These are phyloP conservation scores for Backusella liffmaniae DNA, from an alignment of 192 early-diverging fungal genomes.

Conservation along the genomic window DNA sequence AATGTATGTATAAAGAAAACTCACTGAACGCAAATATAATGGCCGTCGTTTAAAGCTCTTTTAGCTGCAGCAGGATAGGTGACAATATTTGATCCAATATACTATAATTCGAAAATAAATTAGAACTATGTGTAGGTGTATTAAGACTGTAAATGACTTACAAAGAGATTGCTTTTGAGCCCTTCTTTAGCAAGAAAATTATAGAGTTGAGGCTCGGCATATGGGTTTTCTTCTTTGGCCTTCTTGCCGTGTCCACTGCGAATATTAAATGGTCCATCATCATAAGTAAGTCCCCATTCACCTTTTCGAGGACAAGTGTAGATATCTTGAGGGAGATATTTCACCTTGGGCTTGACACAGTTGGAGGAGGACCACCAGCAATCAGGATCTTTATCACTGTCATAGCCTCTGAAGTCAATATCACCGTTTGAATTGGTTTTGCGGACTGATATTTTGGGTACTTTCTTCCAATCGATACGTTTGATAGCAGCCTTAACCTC, in stretches of 20 bases:
- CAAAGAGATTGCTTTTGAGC: slow-evolving; percentile 15
- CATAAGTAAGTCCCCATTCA: slow-evolving; percentile 23
- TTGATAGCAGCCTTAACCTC: slow-evolving; percentile 21
- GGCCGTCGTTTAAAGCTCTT: slow-evolving; percentile 37
- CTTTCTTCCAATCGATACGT: slow-evolving; percentile 23
- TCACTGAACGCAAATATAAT: slow-evolving; percentile 49
- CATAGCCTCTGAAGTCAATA: slow-evolving; percentile 20
- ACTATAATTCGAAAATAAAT: slow-evolving; percentile 6
- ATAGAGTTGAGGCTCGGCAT: slow-evolving; percentile 17
- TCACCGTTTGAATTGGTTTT: slow-evolving; percentile 19
- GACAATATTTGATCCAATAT: slow-evolving; percentile 37
- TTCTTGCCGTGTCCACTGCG: background rate
- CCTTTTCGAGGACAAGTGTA: background rate
- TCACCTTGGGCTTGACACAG: slow-evolving; percentile 20
- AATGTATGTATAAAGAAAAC: background rate
- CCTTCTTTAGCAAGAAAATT: slow-evolving; percentile 16
- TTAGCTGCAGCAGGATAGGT: slow-evolving; percentile 27
- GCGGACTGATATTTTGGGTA: slow-evolving; percentile 21
- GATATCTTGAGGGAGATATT: slow-evolving; percentile 24
- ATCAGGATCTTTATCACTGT: background rate
- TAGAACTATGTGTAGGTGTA: background rate
- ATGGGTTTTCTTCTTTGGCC: background rate
- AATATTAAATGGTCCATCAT: slow-evolving; percentile 27
- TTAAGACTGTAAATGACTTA: background rate
- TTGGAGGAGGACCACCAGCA: slow-evolving; percentile 23